phyloP scores from a whole-genome alignment of 345 rosid species.

The Murraya koenigii region DNA sequence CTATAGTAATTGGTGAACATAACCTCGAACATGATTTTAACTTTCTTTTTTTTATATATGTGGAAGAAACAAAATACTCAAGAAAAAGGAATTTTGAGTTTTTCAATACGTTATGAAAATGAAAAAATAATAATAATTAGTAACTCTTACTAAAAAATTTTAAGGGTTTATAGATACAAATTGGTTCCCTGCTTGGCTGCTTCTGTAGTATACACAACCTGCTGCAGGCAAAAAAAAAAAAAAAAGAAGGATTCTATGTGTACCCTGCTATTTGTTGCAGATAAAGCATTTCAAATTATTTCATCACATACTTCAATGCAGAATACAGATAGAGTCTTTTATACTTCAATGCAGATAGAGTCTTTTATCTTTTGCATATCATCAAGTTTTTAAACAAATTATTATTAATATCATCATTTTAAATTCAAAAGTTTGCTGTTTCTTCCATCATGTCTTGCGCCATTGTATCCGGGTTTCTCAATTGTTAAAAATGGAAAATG shows the following conservation, averaged over 20 bases:
- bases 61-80: too few relatives aligned
- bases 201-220: too few relatives aligned
- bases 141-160: neutral
- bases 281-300: neutral
- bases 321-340: neutral
- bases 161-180: neutral
- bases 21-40: neutral
- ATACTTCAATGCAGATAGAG: neutral
- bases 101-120: neutral
- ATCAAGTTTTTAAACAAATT: neutral
- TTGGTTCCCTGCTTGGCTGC: neutral
- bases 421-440: neutral
- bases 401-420: neutral
- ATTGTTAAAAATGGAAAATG: neutral
- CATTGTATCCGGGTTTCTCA: neutral
- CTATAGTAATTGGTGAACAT: neutral
- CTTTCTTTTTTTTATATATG: neutral
- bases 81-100: too few relatives aligned
- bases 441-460: neutral
- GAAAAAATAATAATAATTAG: neutral
- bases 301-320: neutral
- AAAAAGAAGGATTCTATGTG: neutral
- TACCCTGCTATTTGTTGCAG: neutral
- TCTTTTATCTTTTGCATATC: neutral
- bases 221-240: too few relatives aligned